Base-by-base conservation (phyloP, 495 filamentous ascomycete species). In the Mytilinidion resinicola region DNA sequence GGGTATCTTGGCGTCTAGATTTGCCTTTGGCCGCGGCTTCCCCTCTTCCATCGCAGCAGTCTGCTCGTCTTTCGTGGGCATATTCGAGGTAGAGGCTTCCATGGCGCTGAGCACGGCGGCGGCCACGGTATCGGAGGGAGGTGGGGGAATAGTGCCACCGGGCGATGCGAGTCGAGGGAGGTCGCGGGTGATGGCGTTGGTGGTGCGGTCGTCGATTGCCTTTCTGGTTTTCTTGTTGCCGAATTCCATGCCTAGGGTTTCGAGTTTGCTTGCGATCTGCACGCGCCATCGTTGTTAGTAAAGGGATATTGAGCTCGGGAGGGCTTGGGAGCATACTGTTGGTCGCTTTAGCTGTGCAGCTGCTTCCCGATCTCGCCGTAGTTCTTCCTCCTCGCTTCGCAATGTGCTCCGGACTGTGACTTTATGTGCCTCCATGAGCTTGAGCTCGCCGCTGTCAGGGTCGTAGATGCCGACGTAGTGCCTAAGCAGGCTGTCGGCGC, bases 181-280 rank as follows among this genome's bases (percentile, higher is more conserved):
- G 59, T 54, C 52, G 38, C 72, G 71, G 15, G 70, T 65, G 59
- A 95, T 89, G 39, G 89, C 87, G 62, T 95, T 95, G 67, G 89
- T 83, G 20, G 88, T 85, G 50, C 87, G 74, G 35, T 85, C 84
- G 25, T 80, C 81, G 57, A 92, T 83, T 1, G 86, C 87, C 73
- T 95, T 95, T 77, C 87, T 87, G 2, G 95, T 84, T 74, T 95
- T 95, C 76, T 90, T 95, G 36, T 90, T 96, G 62, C 93, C 95
- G 74, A 98, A 98, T 49, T 86, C 84, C 65, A 89, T 82, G 59
- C 90, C 93, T 5, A 98, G 85, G 37, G 83, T 81, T 44, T 81
- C 85, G 59, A 82, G 82, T 48, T 65, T 61, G 19, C 72, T 53
- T n/a, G 54, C 60, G 34, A 57, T 67, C 53, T 55, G 36, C 19